Evolutionary conservation across 2,329 filamentous ascomycete species (phyloP), one percentile per base, ranked within the genome.

Genomic region (Eurotiales sp.): DNA sequence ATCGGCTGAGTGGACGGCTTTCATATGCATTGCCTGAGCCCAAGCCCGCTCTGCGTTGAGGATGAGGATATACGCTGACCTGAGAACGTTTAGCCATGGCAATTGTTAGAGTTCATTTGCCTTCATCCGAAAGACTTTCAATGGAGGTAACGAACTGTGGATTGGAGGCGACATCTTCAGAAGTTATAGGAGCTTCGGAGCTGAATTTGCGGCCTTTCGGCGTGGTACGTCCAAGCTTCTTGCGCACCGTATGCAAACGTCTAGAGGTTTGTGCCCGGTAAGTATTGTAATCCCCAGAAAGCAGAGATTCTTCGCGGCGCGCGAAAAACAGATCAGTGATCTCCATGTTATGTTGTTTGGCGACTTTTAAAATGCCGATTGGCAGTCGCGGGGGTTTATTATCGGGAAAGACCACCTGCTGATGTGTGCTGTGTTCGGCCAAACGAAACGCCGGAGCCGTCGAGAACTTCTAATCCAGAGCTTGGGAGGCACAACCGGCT

Each of bases 1-100:
- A 61, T 93, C 89, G 60, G 87, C 81, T 34, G 88, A 82, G 66
- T 95, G 89, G 17, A 83, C 77, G 3, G 89, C 82, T 72, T 95
- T 96, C 80, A 96, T 90, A 66, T 87, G 84, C 90, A 97, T 95
- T 52, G 91, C 92, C 69, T 96, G 86, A 32, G 93, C 92, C 89
- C 90, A 97, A 46, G 91, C 89, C 57, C 93, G 83, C 74, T 99
- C 93, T 55, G 91, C 85, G 34, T 84, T 88, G 63, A 96, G 83
- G 51, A 99, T 79, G 27, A 92, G 77, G n/a, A 96, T 77, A 59
- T 87, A 79, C 44, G 85, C 81, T 71, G 85, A 88, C 70, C 89
- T 95, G 60, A 30, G n/a, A 15, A 50, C 4, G 1, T 14, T 41
- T 14, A 53, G 39, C 22, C 30, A 40, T 46, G 45, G 50, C 41